Evolutionary conservation across 83 land plant species (phyloP).

Genomic region (Picea abies): DNA sequence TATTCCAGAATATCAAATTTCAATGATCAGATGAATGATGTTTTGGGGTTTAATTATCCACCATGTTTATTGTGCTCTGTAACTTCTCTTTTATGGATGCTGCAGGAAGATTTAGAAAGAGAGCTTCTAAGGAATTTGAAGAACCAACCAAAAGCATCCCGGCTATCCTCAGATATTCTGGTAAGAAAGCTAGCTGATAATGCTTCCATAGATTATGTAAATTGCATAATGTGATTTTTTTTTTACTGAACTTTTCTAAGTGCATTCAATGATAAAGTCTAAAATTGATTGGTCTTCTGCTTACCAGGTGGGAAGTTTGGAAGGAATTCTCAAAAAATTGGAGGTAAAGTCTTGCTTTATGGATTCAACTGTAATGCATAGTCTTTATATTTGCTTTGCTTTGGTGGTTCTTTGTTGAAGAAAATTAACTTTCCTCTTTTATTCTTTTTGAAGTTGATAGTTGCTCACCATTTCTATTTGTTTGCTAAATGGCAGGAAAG

Average conservation of each 20-base stretch:
- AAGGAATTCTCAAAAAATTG: constrained; percentile 75
- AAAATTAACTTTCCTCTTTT: background rate
- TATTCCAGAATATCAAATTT: background rate
- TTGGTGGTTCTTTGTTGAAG: background rate
- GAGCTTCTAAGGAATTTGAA: constrained; percentile 45
- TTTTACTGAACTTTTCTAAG: background rate
- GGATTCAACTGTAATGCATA: background rate
- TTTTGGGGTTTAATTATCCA: too few species aligned
- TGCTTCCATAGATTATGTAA: background rate
- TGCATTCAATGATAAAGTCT: background rate
- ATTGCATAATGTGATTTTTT: background rate
- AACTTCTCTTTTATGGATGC: background rate
- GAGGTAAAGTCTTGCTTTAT: constrained; percentile 45
- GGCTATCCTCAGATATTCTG: background rate
- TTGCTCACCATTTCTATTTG: background rate
- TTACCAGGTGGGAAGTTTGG: constrained; percentile 77
- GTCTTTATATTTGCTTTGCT: too few species aligned
- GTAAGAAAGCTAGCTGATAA: constrained; percentile 1
- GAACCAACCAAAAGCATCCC: constrained; percentile 4
- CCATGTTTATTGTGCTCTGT: too few species aligned
- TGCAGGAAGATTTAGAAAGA: constrained; percentile 71
- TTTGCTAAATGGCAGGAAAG: constrained; percentile 51
- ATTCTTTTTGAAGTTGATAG: background rate
- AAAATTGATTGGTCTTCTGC: background rate
- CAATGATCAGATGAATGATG: background rate